phyloP scores from a whole-genome alignment of 345 rosid genomes.

The Eutrema yunnanense region DNA sequence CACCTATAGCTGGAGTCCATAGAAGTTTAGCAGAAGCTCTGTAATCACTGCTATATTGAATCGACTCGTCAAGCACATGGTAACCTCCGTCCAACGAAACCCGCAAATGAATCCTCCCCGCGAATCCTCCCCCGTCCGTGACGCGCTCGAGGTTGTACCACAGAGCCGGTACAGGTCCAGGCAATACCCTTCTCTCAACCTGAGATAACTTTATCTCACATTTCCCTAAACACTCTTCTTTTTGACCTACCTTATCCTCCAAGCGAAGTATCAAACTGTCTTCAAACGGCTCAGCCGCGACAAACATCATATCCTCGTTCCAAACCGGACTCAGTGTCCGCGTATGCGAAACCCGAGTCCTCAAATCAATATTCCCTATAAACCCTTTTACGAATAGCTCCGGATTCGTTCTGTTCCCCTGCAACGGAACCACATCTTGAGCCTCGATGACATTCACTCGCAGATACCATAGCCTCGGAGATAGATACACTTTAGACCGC shows the following conservation, averaged over 20 bases:
- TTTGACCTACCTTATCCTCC: conserved; percentile 27
- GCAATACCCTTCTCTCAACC: conserved; percentile 37
- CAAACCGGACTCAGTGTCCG: conserved; percentile 25
- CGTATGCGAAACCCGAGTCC: conserved; percentile 24
- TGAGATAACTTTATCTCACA: conserved; percentile 37
- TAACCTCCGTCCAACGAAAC: conserved; percentile 48
- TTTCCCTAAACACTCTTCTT: conserved; percentile 38
- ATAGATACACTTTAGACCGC: conserved; percentile 31
- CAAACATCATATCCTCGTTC: conserved; percentile 39
- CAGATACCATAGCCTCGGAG: conserved; percentile 42
- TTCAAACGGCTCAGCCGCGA: conserved; percentile 38
- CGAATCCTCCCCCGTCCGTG: conserved; percentile 22
- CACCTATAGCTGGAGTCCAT: conserved; percentile 38
- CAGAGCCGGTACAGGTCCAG: conserved; percentile 20
- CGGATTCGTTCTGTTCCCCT: conserved; percentile 30
- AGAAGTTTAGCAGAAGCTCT: conserved; percentile 39
- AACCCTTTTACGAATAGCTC: conserved; percentile 38
- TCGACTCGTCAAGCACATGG: conserved; percentile 49
- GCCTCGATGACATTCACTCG: conserved; percentile 41
- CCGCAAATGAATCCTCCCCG: conserved; percentile 45
- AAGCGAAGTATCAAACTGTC: conserved; percentile 36
- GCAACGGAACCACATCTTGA: conserved; percentile 38
- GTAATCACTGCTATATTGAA: conserved; percentile 48
- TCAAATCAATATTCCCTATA: conserved; percentile 31
- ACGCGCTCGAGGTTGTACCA: conserved; percentile 40